These are phyloP conservation scores for Nymphaea colorata DNA, from an alignment of 164 flowering plant species.

Conservation along the genomic window DNA sequence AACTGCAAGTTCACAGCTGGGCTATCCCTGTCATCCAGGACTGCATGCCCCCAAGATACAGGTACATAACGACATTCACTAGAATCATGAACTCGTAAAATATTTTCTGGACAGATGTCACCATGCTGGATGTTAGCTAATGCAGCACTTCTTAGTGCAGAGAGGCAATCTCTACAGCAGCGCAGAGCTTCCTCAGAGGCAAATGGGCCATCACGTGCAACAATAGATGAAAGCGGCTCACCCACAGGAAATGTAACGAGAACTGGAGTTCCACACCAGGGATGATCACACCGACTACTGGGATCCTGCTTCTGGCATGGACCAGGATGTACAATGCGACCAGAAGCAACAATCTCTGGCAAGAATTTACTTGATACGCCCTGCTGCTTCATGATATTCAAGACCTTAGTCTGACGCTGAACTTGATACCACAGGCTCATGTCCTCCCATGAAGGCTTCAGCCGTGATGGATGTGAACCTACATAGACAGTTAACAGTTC, in stretches of 20 bases:
- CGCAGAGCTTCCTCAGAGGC: constrained; percentile 45
- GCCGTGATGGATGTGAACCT: constrained; percentile 73
- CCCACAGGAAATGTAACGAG: constrained; percentile 72
- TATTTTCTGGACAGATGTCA: constrained; percentile 71
- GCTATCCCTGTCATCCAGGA: constrained; percentile 72
- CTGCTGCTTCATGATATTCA: constrained; percentile 47
- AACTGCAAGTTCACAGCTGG: constrained; percentile 66
- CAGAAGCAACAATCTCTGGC: constrained; percentile 58
- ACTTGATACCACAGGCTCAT: constrained; percentile 89
- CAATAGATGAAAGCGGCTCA: constrained; percentile 34
- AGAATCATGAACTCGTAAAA: constrained; percentile 29
- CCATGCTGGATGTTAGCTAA: constrained; percentile 63
- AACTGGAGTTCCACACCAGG: constrained; percentile 76
- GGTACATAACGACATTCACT: constrained; percentile 15
- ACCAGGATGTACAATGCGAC: constrained; percentile 60
- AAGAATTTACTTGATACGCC: constrained; percentile 52
- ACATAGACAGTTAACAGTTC: constrained; percentile 42
- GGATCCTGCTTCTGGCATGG: constrained; percentile 41
- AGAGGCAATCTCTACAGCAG: constrained; percentile 66
- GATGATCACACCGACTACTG: constrained; percentile 59
- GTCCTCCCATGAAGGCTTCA: constrained; percentile 85
- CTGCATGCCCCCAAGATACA: constrained; percentile 74
- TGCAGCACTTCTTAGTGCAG: constrained; percentile 50
- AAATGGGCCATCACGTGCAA: constrained; percentile 35
- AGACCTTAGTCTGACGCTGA: constrained; percentile 77